phyloP scores from a whole-genome alignment of 1,139 yeast genomes.

The Geotrichum carabidarum region DNA sequence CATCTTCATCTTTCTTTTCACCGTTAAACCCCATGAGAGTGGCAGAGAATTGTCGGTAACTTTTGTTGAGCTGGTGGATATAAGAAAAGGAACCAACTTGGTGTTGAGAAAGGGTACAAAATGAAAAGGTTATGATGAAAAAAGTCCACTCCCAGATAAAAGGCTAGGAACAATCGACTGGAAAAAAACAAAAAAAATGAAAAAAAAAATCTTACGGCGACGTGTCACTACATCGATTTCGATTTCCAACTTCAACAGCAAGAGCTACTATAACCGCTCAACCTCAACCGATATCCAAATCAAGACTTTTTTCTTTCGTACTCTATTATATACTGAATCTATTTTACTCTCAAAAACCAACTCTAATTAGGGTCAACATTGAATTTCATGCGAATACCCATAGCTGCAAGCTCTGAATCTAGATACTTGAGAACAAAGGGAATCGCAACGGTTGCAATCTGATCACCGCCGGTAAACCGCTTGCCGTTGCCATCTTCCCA shows the following conservation, averaged over 20 bases:
- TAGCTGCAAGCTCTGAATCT: slow-evolving; percentile 93
- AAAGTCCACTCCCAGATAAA: too few species aligned
- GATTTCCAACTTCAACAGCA: neutral
- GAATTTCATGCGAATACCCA: slow-evolving; percentile 93
- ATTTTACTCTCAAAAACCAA: neutral
- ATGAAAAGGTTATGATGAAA: neutral
- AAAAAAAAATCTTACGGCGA: slow-evolving; percentile 9
- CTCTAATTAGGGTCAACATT: slow-evolving; percentile 51
- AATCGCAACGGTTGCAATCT: slow-evolving; percentile 90
- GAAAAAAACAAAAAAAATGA: neutral
- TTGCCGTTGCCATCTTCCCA: slow-evolving; percentile 99
- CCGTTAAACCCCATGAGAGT: slow-evolving; percentile 14
- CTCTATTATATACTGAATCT: neutral
- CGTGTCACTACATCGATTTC: slow-evolving; percentile 11
- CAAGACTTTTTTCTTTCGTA: too few species aligned
- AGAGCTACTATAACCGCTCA: neutral
- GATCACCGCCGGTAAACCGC: slow-evolving; percentile 83
- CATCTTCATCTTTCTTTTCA: slow-evolving; percentile 11
- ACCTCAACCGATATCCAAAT: neutral
- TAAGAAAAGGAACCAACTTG: neutral
- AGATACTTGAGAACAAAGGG: slow-evolving; percentile 94
- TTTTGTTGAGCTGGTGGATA: too few species aligned
- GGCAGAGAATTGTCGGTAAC: neutral
- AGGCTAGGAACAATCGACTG: neutral
- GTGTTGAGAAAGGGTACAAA: neutral